Base-by-base conservation (phyloP, 2,329 filamentous ascomycete species). In the Fusarium metavorans region DNA sequence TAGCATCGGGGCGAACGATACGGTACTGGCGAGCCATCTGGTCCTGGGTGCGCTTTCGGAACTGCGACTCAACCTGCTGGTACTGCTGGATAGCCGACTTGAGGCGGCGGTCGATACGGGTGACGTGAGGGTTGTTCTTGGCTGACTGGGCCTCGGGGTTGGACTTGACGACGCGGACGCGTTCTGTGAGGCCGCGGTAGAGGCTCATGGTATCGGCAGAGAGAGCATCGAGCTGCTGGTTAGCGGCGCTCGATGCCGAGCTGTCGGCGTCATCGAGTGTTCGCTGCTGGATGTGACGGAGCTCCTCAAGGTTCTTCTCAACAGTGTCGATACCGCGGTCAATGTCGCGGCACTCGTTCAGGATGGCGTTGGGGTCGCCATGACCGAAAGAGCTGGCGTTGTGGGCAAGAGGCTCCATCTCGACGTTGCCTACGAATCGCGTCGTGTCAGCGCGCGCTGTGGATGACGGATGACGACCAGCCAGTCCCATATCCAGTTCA, bases 11-110 rank as follows among this genome's bases (percentile, higher is more conserved):
- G 74, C 92, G 90, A 65, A 97, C 95, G 81, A 98, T 98, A 68
- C 93, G 90, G 84, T 97, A 98, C 82, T 98, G 95, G 65, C 97
- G 91, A 75, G 92, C 93, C 85, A 97, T 94, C 83, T 97, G 94
- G 59, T 95, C 93, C 81, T 94, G 90, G 35, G 94, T 91, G 76
- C 93, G 92, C 83, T 93, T 93, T 81, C 93, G 91, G 88, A 95
- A 98, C 25, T 92, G 89, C 1, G 90, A 90, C 83, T 98, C 95
- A 65, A 94, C 88, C 75, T 91, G 88, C 84, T 97, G 94, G 86
- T 95, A 98, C 71, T 91, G 86, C 77, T 94, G 90, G 82, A 98
- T 96, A 69, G 94, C 94, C 52, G 89, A 87, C 86, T 96, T 95
- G 77, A 98, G 88, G 66, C 92, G 90, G 62, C 93, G 90, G 82